Evolutionary conservation across 441 rosid genomes (phyloP), one percentile per base, ranked within the genome.

Genomic region (Arabidopsis hybrid): DNA sequence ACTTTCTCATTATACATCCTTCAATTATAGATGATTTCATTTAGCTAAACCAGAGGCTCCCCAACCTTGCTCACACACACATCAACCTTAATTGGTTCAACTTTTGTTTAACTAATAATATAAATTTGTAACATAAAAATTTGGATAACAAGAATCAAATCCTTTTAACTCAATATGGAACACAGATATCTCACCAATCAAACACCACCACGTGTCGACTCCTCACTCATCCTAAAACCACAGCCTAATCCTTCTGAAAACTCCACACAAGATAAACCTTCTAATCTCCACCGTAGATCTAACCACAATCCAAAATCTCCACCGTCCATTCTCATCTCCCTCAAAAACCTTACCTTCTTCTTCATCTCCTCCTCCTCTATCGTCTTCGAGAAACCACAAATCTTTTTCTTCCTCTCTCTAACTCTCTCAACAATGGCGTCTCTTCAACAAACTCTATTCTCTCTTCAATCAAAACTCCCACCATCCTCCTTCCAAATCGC

Each of bases 361-460:
- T 59, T 29, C 29, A 18, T 18, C 77, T 38, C 52, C 67, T 26
- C 52, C 53, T 0, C 5, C 52, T 16, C 53, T 12, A 26, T 67
- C 73, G 72, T 72, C 81, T 60, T 43, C 78, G 69, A 66, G 73
- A 60, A 60, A 66, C 72, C 49, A 34, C 76, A 53, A 61, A 60
- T 53, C 64, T 46, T 8, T 43, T 10, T 26, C 49, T 17, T 6
- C 7, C 29, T 53, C 38, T 51, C 38, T 47, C 51, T 67, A 42
- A 31, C 45, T 53, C 72, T 32, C 66, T 26, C 78, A 45, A 17
- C 77, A 75, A 91, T 93, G 97, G 92, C 92, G n/a, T 78, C 91
- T 60, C 87, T 93, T 11, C 87, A 79, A 21, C 80, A 83, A 70
- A 71, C 83, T 10, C 71, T 85, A 21, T 62, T 86, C 73, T 86